These are phyloP conservation scores for Stylonectria norvegica DNA, from an alignment of 2,329 filamentous ascomycete genomes.

Conservation along the genomic window DNA sequence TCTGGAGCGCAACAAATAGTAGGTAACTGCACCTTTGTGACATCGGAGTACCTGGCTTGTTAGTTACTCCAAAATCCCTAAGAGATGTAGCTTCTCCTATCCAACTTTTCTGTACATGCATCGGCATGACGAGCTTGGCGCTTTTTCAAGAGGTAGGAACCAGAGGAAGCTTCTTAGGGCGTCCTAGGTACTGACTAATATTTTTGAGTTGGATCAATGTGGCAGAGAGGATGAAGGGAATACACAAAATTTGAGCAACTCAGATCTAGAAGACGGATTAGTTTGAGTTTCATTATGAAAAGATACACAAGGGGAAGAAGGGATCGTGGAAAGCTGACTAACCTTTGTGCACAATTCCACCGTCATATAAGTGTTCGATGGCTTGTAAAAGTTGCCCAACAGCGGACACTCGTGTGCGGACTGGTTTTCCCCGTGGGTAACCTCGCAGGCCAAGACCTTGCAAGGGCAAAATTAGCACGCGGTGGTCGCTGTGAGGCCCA, in stretches of 20 bases:
- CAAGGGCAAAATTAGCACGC: conserved; percentile 10
- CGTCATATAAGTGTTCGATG: conserved; percentile 5
- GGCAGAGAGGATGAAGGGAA: conserved; percentile 2
- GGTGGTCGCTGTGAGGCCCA: conserved; percentile 1
- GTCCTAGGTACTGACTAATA: conserved; percentile 8
- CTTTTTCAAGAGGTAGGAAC: conserved; percentile 5
- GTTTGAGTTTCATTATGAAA: background rate
- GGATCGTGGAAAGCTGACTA: too few relatives aligned
- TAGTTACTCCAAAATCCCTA: conserved; percentile 12
- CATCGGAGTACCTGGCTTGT: conserved; percentile 3
- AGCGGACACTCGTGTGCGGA: conserved; percentile 7
- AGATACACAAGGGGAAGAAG: too few relatives aligned
- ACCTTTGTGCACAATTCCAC: conserved; percentile 10
- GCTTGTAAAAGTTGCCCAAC: conserved; percentile 7
- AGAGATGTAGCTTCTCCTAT: conserved; percentile 8
- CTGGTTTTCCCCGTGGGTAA: conserved; percentile 2
- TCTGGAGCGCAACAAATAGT: conserved; percentile 14
- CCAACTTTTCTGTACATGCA: conserved; percentile 1
- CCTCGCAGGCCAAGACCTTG: conserved; percentile 6
- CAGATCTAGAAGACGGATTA: conserved; percentile 3
- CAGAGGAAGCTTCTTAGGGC: conserved; percentile 6
- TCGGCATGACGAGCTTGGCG: conserved; percentile 10
- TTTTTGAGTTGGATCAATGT: conserved; percentile 2
- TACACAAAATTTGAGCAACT: conserved; percentile 10
- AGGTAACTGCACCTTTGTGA: conserved; percentile 9